phyloP scores from a whole-genome alignment of 2,329 filamentous ascomycete genomes.

The Lizonia empirigonia region DNA sequence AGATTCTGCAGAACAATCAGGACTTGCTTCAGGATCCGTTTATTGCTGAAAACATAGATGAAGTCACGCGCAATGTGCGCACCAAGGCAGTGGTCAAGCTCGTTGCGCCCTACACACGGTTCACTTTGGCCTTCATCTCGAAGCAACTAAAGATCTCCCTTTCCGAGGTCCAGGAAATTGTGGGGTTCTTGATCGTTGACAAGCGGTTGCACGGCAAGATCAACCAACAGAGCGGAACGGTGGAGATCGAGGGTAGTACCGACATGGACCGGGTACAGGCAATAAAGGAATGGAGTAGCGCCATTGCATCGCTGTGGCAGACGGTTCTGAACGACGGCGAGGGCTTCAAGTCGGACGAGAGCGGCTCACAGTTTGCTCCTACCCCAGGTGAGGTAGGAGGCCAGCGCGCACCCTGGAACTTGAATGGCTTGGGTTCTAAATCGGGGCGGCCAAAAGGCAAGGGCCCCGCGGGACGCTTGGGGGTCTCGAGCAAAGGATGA shows the following conservation, averaged over 20 bases:
- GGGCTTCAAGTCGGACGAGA: conserved; percentile 64
- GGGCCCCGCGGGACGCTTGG: conserved; percentile 45
- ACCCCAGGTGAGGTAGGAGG: conserved; percentile 36
- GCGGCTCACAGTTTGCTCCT: conserved; percentile 40
- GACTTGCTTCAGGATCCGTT: conserved; percentile 91
- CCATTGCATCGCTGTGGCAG: conserved; percentile 71
- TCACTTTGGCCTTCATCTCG: conserved; percentile 86
- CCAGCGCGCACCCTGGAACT: conserved; percentile 36
- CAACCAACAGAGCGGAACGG: conserved; percentile 82
- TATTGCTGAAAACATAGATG: conserved; percentile 98
- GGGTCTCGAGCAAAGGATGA: conserved; percentile 48
- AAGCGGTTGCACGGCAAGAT: conserved; percentile 86
- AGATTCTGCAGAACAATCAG: conserved; percentile 82
- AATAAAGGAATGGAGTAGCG: conserved; percentile 72
- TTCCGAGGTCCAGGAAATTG: conserved; percentile 88
- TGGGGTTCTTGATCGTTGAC: conserved; percentile 93
- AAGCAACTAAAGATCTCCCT: conserved; percentile 84
- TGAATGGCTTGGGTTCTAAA: conserved; percentile 39
- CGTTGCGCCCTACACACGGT: conserved; percentile 92
- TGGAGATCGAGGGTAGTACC: conserved; percentile 76
- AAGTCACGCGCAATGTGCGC: conserved; percentile 97
- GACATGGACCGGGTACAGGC: conserved; percentile 77
- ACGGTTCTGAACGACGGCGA: conserved; percentile 80
- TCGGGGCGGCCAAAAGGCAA: conserved; percentile 46
- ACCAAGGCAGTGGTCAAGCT: conserved; percentile 94